Base-by-base conservation (phyloP, 768 basidiomycete genomes). In the Suillus tomentosus region DNA sequence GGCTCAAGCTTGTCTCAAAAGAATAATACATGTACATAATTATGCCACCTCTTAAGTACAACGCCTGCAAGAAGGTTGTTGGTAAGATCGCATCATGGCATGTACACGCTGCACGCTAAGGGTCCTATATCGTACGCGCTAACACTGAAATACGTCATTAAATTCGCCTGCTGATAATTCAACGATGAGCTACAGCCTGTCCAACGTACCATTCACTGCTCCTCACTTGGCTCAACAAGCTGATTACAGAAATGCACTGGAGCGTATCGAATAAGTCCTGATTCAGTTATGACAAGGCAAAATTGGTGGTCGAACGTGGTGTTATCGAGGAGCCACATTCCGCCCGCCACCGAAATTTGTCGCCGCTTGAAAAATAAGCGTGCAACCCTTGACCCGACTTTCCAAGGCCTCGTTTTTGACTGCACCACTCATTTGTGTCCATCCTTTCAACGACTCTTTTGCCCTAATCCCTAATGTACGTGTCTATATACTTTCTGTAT, bases 341-440 rank as follows among this genome's bases (percentile, higher is more conserved):
- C 42, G 60, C 31, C 37, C 48, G 76, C 74, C 74, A 76, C 74
- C 1, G 0, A n/a, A 42, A 61, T 69, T 17, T 34, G 69, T 74
- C 74, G 73, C 74, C 74, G 74, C 74, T 73, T 74, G 64, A 76
- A 76, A 76, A 76, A 72, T 67, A 76, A 70, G 74, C 74, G 76
- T 51, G 70, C 76, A 74, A 57, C 74, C 76, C 74, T 76, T 77
- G 73, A 77, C 74, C 76, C 74, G 76, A 70, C 71, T 67, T 61
- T 59, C 56, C 22, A 65, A 39, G 66, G 67, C 71, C 70, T 77
- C 53, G 64, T 77, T 76, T 76, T 76, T 60, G 74, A 77, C 74
- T 72, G 73, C 70, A 64, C 72, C 74, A 75, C 36, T 69, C 72
- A 70, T 66, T 72, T 68, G 68, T 72, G 75, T 75, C 71, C 72